Evolutionary conservation across 441 rosid species (phyloP), one percentile per base, ranked within the genome.

Genomic region (Flueggea neowawraea): DNA sequence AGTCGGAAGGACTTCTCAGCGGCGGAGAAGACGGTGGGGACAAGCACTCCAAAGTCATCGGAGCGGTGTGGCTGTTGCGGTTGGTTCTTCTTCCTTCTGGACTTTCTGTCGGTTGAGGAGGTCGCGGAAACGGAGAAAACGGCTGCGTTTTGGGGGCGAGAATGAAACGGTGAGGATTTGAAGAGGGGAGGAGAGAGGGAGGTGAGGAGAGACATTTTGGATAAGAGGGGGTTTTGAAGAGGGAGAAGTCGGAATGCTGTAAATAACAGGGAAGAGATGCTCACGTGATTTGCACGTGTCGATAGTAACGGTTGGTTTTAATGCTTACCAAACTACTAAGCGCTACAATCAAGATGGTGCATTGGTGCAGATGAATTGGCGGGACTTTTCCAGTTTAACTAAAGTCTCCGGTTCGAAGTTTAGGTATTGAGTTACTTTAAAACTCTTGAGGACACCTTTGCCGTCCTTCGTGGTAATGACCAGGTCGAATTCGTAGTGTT

Each of bases 1-100:
- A 87, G 80, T 13, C 98, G 89, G 48, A 94, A 91, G 51, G 82
- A 67, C 75, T 87, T 89, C 87, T 94, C 98, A 15, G 84, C 82
- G n/a, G 91, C 89, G 10, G 98, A 84, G 12, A 79, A 73, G 36
- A 70, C 60, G 39, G 70, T 65, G 31, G 78, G 43, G 33, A n/a
- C 44, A n/a, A 16, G 16, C 0, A 69, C 22, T 4, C 70, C 10
- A 12, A 65, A 53, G 31, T 67, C 76, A 13, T 75, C 70, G 45
- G 65, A 67, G 22, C 39, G 49, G 4, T 12, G 47, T 6, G 31
- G 56, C 1, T 45, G 73, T 60, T 70, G 70, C 63, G 53, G 73
- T 41, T 68, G 75, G 67, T 75, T 80, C 71, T 79, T 74, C 79
- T 64, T 72, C 12, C 69, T 17, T 39, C 90, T 78, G 2, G 90